Evolutionary conservation across 208 protist species (phyloP).

Genomic region (Acanthamoeba quina): DNA sequence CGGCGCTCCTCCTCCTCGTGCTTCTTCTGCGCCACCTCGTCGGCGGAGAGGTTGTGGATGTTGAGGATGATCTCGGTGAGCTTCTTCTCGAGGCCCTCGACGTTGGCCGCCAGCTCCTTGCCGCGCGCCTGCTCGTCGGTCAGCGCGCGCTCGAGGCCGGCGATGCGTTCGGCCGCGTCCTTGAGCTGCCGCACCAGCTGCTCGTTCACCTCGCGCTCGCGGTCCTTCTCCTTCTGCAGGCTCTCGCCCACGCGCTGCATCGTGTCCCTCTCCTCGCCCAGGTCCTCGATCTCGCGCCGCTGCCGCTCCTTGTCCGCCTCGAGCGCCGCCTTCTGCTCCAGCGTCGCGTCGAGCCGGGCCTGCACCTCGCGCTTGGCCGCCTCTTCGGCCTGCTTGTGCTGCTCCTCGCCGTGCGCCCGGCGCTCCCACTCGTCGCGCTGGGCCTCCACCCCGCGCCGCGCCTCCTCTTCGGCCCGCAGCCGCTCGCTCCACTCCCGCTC

Average conservation of each 20-base stretch:
- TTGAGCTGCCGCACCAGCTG: neutral
- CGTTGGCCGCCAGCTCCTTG: conserved; percentile 28
- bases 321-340: neutral
- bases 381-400: neutral
- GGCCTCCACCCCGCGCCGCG: neutral
- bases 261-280: neutral
- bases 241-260: conserved; percentile 49
- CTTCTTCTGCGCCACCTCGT: conserved; percentile 26
- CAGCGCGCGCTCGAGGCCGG: neutral
- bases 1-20: conserved; percentile 38
- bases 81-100: conserved; percentile 38
- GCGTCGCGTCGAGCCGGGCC: neutral
- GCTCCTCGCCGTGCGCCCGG: neutral
- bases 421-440: conserved; percentile 48
- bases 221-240: conserved; percentile 49
- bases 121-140: neutral
- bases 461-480: conserved; percentile 3
- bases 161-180: neutral
- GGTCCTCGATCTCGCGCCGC: neutral
- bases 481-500: neutral
- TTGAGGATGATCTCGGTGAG: conserved; percentile 42
- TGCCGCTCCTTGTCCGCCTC: neutral
- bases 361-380: neutral
- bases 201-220: conserved; percentile 20
- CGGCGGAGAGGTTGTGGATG: conserved; percentile 47